Conservation (phyloP, 129 eudicot genomes). For the Flaveria bidentis region DNA sequence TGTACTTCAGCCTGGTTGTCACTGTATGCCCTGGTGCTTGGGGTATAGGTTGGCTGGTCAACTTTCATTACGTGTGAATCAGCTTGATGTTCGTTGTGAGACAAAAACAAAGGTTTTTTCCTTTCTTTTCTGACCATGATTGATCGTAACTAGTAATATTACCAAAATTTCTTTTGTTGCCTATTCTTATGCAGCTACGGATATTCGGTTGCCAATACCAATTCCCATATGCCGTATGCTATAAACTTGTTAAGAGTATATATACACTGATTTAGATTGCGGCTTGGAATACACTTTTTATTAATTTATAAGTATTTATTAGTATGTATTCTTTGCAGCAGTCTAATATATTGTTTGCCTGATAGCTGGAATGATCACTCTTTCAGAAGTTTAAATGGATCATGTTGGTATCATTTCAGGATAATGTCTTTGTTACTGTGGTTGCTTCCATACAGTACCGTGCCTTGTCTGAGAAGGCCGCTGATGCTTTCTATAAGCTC, state of each 20-base stretch:
- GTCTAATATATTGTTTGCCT: neutral
- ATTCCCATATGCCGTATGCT: neutral
- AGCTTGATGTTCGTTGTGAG: constrained; percentile 75
- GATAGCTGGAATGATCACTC: neutral
- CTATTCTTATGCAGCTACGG: neutral
- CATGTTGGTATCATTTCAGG: constrained; percentile 45
- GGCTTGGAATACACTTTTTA: neutral
- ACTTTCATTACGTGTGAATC: constrained; percentile 64
- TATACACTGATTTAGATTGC: neutral
- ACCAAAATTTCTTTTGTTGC: neutral
- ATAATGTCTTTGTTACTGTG: constrained; percentile 74
- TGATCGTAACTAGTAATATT: constrained; percentile 1
- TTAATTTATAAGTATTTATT: neutral
- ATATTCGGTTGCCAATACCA: neutral
- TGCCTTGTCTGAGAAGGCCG: constrained; percentile 65
- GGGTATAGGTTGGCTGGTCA: constrained; percentile 61
- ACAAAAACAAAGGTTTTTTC: constrained; percentile 71
- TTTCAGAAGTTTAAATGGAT: neutral
- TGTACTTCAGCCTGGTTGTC: constrained; percentile 73
- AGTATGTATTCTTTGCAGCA: neutral
- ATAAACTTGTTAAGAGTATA: neutral
- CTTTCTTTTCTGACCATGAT: constrained; percentile 5
- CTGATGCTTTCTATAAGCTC: constrained; percentile 82
- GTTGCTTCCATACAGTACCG: constrained; percentile 81
- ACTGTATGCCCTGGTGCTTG: constrained; percentile 72